phyloP scores from a whole-genome alignment of 2,329 filamentous ascomycete species.

The Pseudogymnoascus sp. region DNA sequence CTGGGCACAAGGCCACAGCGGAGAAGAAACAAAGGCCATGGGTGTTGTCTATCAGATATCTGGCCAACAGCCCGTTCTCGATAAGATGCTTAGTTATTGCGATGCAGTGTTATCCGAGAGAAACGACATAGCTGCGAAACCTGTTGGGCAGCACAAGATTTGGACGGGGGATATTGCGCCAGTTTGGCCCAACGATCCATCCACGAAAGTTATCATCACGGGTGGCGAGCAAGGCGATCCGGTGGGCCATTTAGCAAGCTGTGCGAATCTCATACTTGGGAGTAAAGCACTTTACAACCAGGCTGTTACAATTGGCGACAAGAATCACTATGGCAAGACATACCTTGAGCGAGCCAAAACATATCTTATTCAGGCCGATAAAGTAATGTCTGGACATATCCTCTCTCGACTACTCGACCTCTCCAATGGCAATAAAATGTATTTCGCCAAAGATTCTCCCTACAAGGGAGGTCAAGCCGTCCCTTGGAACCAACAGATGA shows the following conservation, averaged over 20 bases:
- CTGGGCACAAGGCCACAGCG: constrained; percentile 5
- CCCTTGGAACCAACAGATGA: constrained; percentile 22
- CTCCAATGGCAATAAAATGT: constrained; percentile 20
- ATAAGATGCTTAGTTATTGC: constrained; percentile 21
- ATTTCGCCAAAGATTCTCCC: constrained; percentile 19
- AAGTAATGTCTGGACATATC: background rate
- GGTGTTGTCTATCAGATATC: constrained; percentile 19
- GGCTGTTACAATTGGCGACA: background rate
- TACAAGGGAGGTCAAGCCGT: constrained; percentile 19
- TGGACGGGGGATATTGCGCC: constrained; percentile 19
- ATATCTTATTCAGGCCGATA: background rate
- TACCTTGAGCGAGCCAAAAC: background rate
- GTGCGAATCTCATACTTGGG: background rate
- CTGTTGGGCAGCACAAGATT: constrained; percentile 18
- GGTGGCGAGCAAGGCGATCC: background rate
- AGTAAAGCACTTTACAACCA: background rate
- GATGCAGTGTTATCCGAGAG: constrained; percentile 21
- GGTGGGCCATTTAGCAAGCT: background rate
- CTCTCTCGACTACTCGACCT: background rate
- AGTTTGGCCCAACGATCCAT: constrained; percentile 18
- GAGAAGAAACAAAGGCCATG: constrained; percentile 20
- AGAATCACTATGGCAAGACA: background rate
- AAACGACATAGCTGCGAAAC: constrained; percentile 18
- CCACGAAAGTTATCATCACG: constrained; percentile 14
- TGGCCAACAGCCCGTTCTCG: constrained; percentile 17